Evolutionary conservation across 2,329 filamentous ascomycete genomes (phyloP).

Genomic region (Gremmenia infestans): DNA sequence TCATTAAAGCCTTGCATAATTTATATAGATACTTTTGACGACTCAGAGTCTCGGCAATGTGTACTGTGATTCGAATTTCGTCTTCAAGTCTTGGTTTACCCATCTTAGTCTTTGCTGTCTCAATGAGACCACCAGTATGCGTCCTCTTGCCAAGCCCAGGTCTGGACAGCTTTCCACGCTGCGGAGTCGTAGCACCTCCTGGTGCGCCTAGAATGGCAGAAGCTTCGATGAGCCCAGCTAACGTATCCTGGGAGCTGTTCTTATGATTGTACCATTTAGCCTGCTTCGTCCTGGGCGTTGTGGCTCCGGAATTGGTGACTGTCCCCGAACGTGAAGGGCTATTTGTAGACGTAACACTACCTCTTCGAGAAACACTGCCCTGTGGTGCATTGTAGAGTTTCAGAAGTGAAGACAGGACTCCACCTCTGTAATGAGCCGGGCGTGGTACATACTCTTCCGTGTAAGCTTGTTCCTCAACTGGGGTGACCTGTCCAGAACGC

Average conservation of each 20-base stretch:
- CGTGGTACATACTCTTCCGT: slow-evolving; percentile 60
- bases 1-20: slow-evolving; percentile 82
- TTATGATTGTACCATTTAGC: slow-evolving; percentile 36
- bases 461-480: slow-evolving; percentile 36
- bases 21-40: slow-evolving; percentile 80
- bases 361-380: slow-evolving; percentile 28
- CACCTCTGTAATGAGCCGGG: slow-evolving; percentile 65
- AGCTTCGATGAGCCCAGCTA: slow-evolving; percentile 49
- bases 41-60: slow-evolving; percentile 65
- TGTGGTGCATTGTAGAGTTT: slow-evolving; percentile 59
- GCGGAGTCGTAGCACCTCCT: slow-evolving; percentile 32
- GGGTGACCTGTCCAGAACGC: slow-evolving; percentile 44
- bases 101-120: slow-evolving; percentile 20
- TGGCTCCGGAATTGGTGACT: slow-evolving; percentile 37
- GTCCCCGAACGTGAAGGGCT: slow-evolving; percentile 28
- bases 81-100: slow-evolving; percentile 30
- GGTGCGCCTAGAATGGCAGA: slow-evolving; percentile 48
- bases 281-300: slow-evolving; percentile 26
- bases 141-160: slow-evolving; percentile 27
- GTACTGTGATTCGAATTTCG: slow-evolving; percentile 46
- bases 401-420: slow-evolving; percentile 67
- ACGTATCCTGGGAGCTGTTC: slow-evolving; percentile 40
- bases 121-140: slow-evolving; percentile 23
- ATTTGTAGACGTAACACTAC: slow-evolving; percentile 29
- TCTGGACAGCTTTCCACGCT: slow-evolving; percentile 30